A percentile compares a stretch with the other conserved stretches of the same genome.
phyloP scores from a whole-genome alignment of 129 eudicot genomes.

The Ambrosia artemisiifolia region DNA sequence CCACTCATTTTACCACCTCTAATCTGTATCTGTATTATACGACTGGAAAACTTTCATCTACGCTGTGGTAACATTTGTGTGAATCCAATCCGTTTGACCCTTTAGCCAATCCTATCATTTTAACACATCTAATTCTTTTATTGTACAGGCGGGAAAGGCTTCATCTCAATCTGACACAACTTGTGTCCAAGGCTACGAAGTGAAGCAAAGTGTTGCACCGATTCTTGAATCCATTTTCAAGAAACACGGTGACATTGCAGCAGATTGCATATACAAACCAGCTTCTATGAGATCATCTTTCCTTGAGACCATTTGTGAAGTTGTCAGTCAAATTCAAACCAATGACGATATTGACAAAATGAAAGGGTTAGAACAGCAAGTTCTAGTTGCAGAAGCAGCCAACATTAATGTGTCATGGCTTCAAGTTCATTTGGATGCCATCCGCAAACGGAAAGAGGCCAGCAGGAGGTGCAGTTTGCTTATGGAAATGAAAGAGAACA shows the following conservation, averaged over 20 bases:
- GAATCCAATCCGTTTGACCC: background rate
- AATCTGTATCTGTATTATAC: no score
- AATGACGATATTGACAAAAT: background rate
- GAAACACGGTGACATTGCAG: constrained; percentile 37
- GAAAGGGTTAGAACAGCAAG: constrained; percentile 15
- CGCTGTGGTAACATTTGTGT: no score
- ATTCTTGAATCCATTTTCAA: constrained; percentile 35
- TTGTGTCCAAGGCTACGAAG: constrained; percentile 36
- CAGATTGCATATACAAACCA: constrained; percentile 15
- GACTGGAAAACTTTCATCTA: no score
- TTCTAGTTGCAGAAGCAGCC: constrained; percentile 21
- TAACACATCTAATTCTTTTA: background rate
- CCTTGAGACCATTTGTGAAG: constrained; percentile 29
- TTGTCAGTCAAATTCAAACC: constrained; percentile 24
- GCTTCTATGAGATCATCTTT: constrained; percentile 25
- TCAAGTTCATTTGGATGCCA: constrained; percentile 3
- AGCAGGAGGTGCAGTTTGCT: background rate
- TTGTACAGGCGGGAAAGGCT: background rate
- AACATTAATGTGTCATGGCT: constrained; percentile 32
- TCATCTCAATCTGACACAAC: constrained; percentile 4
- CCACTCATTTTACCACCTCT: no score
- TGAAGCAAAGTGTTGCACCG: constrained; percentile 32
- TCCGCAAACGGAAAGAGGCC: constrained; percentile 3
- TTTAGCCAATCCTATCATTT: background rate
- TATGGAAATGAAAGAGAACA: constrained; percentile 18